Evolutionary conservation across 2,329 filamentous ascomycete species (phyloP).

Genomic region (Seiridium unicorne): DNA sequence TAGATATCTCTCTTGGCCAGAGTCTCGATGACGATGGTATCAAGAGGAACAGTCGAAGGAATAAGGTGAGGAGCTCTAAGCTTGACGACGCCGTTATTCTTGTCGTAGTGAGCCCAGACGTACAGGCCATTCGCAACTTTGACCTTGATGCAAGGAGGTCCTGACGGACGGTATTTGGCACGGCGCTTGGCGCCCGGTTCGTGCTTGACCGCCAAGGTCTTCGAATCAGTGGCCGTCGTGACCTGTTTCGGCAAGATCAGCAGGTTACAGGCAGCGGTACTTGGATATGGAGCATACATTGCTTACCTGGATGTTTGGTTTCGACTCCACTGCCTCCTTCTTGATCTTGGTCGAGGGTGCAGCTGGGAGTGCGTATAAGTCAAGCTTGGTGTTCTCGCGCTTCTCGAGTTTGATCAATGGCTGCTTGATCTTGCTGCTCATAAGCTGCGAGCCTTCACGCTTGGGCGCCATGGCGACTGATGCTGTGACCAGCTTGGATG

Average conservation of each 20-base stretch:
- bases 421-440: background rate
- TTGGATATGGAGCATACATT: background rate
- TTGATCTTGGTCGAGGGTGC: background rate
- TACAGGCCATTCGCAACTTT: background rate
- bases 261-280: no score
- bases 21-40: no score
- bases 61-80: background rate
- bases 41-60: no score
- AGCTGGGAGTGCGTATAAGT: background rate
- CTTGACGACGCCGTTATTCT: background rate
- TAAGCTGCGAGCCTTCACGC: background rate
- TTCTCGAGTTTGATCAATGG: background rate
- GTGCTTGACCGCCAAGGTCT: background rate
- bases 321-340: background rate
- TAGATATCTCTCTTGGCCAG: no score
- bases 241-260: no score
- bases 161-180: background rate
- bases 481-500: background rate
- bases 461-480: background rate
- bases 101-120: background rate
- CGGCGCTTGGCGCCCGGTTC: background rate
- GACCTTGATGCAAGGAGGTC: background rate
- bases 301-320: background rate
- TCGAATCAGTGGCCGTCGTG: no score
- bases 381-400: background rate